These are phyloP conservation scores for Gracilaria domingensis DNA, from an alignment of 23 red algal species.

Conservation along the genomic window DNA sequence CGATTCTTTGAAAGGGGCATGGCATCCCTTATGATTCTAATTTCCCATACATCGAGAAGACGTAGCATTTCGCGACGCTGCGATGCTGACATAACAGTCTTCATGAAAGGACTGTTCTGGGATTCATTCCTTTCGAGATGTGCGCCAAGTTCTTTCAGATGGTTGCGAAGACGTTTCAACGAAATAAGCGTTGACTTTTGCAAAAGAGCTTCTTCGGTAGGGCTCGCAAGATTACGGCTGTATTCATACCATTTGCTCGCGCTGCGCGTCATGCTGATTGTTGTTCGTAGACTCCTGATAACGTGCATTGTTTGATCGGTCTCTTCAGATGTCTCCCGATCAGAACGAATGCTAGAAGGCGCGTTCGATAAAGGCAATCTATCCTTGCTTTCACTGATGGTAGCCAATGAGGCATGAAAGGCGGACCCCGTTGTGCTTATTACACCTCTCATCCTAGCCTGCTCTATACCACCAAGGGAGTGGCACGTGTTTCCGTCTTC, in stretches of 20 bases:
- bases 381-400: background rate
- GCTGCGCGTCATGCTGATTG: conserved; percentile 17
- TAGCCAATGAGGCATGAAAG: background rate
- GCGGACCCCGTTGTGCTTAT: background rate
- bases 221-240: conserved; percentile 43
- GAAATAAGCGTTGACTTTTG: conserved; percentile 34
- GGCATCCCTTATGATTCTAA: conserved; percentile 23
- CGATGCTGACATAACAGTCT: conserved; percentile 15
- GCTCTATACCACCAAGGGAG: conserved; percentile 11
- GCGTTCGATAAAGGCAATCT: background rate
- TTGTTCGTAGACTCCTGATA: conserved; percentile 14
- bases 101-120: background rate
- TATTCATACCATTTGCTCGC: conserved; percentile 30
- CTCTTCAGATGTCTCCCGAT: background rate
- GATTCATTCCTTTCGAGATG: background rate
- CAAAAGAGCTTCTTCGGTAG: conserved; percentile 23
- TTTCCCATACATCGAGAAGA: conserved; percentile 34
- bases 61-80: conserved; percentile 26
- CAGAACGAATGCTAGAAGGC: background rate
- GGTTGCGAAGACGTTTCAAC: conserved; percentile 26
- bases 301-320: conserved; percentile 14
- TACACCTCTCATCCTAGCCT: conserved; percentile 8
- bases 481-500: background rate
- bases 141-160: background rate
- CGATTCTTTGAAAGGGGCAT: conserved; percentile 14